Base-by-base conservation (phyloP, 805 yeast species). In the Candida silvicultrix region DNA sequence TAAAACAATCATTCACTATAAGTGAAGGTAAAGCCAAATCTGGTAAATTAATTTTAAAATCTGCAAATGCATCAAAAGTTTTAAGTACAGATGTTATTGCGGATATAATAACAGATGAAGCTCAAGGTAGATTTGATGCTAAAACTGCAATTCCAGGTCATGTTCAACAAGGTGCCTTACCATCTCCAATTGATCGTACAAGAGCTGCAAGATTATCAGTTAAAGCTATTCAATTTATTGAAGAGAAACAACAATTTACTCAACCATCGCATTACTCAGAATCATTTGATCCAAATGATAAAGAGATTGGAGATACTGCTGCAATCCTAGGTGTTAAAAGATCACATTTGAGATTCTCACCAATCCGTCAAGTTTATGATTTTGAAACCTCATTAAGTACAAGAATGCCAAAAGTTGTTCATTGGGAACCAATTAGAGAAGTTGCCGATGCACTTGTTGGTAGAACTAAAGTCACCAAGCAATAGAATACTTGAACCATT, bases 321-420 rank as follows among this genome's bases (percentile, higher is more conserved):
- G 78, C 85, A 36, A 96, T 92, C 21, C 68, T 92, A 50, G 97
- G 98, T 58, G 78, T 89, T 50, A 78, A 80, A 62, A 79, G 87
- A 41, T 81, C 95, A 14, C 87, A 84, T 59, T 71, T 92, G 59
- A 77, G 67, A 48, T 89, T 86, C 70, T 75, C 87, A 11, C 73
- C 94, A 10, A 77, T 94, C 47, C 76, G 86, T 62, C 77, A 75
- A 49, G 73, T 92, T 53, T 90, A 86, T 68, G 95, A 90, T 62
- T 83, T 71, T 61, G 98, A 94, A 67, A 89, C 98, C 16, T 89
- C 87, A 56, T 64, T 86, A 34, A 72, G 68, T 20, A 78, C 72
- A 65, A 84, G 99, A 73, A 83, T 94, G 78, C 96, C 98, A 57
- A 89, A 87, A 72, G 69, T 73, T 47, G 83, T 89, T 42, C 89